phyloP scores from a whole-genome alignment of 2,329 filamentous ascomycete genomes.

The Dryadomyces quercivorus region DNA sequence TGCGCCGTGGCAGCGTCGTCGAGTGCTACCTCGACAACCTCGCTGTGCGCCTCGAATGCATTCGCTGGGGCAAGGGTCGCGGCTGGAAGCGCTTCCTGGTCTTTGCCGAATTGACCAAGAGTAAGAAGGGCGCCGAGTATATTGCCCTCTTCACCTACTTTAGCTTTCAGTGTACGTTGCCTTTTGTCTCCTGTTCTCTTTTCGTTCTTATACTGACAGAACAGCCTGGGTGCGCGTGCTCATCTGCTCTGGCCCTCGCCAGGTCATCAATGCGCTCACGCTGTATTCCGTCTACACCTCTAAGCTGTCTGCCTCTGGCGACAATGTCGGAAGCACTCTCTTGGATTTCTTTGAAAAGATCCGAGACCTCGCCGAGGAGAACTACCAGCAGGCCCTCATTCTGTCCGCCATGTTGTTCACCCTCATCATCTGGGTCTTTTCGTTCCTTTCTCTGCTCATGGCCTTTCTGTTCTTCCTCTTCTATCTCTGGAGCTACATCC shows the following conservation, averaged over 20 bases:
- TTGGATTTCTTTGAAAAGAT: conserved; percentile 77
- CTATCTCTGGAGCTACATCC: conserved; percentile 90
- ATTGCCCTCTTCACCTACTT: conserved; percentile 88
- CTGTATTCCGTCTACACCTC: conserved; percentile 72
- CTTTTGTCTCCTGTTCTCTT: background rate
- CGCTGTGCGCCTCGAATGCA: conserved; percentile 73
- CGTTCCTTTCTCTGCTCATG: conserved; percentile 60
- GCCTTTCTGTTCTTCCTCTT: conserved; percentile 70
- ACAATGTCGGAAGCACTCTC: conserved; percentile 48
- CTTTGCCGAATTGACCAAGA: conserved; percentile 81
- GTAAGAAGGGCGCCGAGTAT: conserved; percentile 82
- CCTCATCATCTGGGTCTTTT: conserved; percentile 76
- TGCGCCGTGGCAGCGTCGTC: conserved; percentile 73
- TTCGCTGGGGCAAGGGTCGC: conserved; percentile 59
- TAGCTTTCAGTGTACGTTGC: conserved; percentile 46
- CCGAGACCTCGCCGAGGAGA: conserved; percentile 54
- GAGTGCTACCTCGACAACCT: conserved; percentile 85
- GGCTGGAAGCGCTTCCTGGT: conserved; percentile 89
- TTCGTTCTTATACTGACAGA: background rate
- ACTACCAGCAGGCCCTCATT: conserved; percentile 70
- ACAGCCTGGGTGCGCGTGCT: conserved; percentile 78
- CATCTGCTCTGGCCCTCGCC: conserved; percentile 82
- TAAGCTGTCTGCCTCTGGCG: conserved; percentile 51
- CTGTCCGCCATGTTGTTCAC: conserved; percentile 90
- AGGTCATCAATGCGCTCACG: conserved; percentile 81